Conservation (phyloP, 805 yeast genomes). For the Lachancea fermentati region DNA sequence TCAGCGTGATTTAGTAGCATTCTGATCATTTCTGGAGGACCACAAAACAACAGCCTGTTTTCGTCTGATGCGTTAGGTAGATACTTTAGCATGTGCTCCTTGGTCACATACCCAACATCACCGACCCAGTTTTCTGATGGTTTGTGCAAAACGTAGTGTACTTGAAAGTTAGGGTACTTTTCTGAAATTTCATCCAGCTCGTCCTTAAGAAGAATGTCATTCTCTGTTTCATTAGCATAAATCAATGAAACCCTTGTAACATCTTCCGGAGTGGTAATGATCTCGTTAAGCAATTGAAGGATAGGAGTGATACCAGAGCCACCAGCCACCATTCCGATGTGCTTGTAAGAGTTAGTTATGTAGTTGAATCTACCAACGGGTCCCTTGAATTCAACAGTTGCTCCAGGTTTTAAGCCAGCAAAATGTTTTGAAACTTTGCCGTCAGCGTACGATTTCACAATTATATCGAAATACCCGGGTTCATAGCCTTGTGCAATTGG, state of each 20-base stretch:
- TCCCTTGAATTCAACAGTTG: constrained; percentile 66
- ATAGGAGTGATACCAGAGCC: constrained; percentile 91
- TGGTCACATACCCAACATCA: constrained; percentile 52
- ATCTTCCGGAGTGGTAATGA: constrained; percentile 66
- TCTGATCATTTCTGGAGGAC: constrained; percentile 66
- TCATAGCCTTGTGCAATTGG: constrained; percentile 71
- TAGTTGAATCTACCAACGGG: constrained; percentile 72
- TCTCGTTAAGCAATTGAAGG: constrained; percentile 67
- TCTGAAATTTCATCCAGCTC: constrained; percentile 67
- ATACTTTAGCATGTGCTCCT: constrained; percentile 47
- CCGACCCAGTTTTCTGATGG: constrained; percentile 53
- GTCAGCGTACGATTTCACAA: constrained; percentile 68
- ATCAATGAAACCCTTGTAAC: constrained; percentile 54
- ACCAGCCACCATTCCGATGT: constrained; percentile 70
- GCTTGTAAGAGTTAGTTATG: constrained; percentile 51
- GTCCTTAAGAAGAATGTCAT: constrained; percentile 65
- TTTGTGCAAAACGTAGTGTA: constrained; percentile 51
- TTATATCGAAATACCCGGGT: constrained; percentile 66
- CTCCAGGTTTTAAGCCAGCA: constrained; percentile 60
- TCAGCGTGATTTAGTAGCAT: constrained; percentile 44
- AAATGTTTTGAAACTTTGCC: constrained; percentile 66
- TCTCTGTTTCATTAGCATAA: constrained; percentile 70
- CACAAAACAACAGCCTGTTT: constrained; percentile 64
- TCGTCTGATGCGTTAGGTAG: constrained; percentile 46
- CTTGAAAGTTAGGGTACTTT: constrained; percentile 56